Percentiles rank a stretch among this genome's conserved stretches.
Evolutionary conservation across 352 stramenopile species (phyloP).

Genomic region (Pythium volutum): DNA sequence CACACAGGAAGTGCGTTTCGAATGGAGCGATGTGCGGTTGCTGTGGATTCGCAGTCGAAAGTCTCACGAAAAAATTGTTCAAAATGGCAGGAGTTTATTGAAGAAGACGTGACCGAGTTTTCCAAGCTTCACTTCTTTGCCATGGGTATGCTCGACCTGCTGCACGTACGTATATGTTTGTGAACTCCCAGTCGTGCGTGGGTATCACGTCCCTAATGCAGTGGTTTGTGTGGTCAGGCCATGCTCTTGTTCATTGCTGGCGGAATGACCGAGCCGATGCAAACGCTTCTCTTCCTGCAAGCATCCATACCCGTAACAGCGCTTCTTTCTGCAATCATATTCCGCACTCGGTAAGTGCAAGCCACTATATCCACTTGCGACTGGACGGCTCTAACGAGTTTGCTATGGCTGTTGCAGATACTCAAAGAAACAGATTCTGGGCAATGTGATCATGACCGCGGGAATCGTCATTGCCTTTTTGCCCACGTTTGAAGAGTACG

Average conservation of each 20-base stretch:
- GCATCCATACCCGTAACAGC: slow-evolving; percentile 73
- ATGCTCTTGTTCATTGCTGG: slow-evolving; percentile 84
- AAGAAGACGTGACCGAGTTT: slow-evolving; percentile 84
- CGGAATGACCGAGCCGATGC: slow-evolving; percentile 75
- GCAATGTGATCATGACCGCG: slow-evolving; percentile 58
- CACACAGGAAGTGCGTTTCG: slow-evolving; percentile 57
- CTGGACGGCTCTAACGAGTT: background rate
- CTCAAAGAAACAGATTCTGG: slow-evolving; percentile 65
- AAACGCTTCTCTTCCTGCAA: slow-evolving; percentile 85
- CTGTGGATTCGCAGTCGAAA: background rate
- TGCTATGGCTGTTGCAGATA: slow-evolving; percentile 51
- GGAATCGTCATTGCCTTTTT: slow-evolving; percentile 74
- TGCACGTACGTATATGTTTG: slow-evolving; percentile 45
- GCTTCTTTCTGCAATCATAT: slow-evolving; percentile 52
- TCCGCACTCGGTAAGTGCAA: slow-evolving; percentile 42
- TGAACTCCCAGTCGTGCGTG: no score
- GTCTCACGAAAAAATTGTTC: slow-evolving; percentile 8
- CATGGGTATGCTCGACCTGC: slow-evolving; percentile 81
- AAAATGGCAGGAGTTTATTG: slow-evolving; percentile 60
- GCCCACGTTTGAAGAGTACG: slow-evolving; percentile 77
- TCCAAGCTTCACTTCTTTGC: slow-evolving; percentile 86
- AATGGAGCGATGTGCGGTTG: background rate
- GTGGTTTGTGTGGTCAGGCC: slow-evolving; percentile 34
- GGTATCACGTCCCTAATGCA: no score
- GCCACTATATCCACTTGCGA: background rate